phyloP scores from a whole-genome alignment of 176 grass and related monocot genomes.

The Chloris gayana region DNA sequence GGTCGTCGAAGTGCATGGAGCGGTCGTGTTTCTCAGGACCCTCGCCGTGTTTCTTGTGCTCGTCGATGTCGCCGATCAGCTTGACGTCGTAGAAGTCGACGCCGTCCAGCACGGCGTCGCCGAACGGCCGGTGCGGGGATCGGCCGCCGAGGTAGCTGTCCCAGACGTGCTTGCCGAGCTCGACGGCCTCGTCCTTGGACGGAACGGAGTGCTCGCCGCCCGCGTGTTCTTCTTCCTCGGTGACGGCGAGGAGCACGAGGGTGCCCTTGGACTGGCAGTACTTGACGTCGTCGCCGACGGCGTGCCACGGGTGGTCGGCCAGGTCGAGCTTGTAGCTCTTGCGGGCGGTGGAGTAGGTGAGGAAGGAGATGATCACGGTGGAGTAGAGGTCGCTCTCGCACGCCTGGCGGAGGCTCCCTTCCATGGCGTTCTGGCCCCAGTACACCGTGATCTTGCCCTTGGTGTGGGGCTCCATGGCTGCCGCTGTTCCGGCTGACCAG shows the following conservation, averaged over 20 bases:
- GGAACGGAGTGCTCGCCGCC: background rate
- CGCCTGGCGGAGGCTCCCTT: background rate
- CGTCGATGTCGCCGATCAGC: background rate
- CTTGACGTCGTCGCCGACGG: background rate
- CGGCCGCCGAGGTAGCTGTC: slow-evolving; percentile 9
- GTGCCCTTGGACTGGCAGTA: background rate
- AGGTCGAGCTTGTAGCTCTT: background rate
- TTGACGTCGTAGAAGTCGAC: slow-evolving; percentile 5
- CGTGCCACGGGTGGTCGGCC: background rate
- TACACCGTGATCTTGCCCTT: slow-evolving; percentile 18
- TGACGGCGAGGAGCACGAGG: slow-evolving; percentile 8
- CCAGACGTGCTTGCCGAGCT: background rate
- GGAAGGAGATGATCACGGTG: slow-evolving; percentile 15
- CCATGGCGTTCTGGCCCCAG: slow-evolving; percentile 1
- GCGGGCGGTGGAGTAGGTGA: background rate
- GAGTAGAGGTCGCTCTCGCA: slow-evolving; percentile 6
- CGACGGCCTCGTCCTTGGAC: background rate
- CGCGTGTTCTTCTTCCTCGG: no score
- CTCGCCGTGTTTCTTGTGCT: no score
- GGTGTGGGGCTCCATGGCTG: background rate
- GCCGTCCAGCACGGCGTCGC: background rate
- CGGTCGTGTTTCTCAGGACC: no score
- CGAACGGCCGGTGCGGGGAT: background rate
- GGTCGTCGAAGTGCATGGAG: background rate
- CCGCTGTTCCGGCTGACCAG: background rate